Percentiles rank a stretch among this genome's conserved stretches.
These are phyloP conservation scores for Trifolium pratense DNA, from an alignment of 306 rosid species.

Conservation along the genomic window DNA sequence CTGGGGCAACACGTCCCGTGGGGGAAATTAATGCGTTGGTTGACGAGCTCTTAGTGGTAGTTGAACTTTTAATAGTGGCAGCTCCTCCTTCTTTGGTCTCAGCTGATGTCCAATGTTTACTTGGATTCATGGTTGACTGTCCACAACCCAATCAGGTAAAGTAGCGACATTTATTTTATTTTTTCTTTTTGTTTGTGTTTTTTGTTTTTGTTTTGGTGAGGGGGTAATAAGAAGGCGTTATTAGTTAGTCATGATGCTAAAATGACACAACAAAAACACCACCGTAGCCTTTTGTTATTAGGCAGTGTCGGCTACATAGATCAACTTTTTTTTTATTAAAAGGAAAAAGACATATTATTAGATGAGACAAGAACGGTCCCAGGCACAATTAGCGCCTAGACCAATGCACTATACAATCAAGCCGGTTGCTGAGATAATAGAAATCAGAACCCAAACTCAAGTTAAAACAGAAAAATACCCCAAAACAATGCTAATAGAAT, in stretches of 20 bases:
- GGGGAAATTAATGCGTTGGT: constrained; percentile 99
- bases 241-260: constrained; percentile 13
- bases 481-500: constrained; percentile 7
- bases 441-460: neutral
- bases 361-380: neutral
- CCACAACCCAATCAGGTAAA: constrained; percentile 97
- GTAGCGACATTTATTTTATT: constrained; percentile 21
- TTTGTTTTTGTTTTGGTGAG: neutral
- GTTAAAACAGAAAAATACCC: neutral
- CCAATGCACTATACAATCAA: constrained; percentile 2
- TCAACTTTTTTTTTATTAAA: neutral
- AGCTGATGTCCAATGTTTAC: constrained; percentile 81
- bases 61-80: constrained; percentile 91
- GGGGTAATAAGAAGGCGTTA: constrained; percentile 23
- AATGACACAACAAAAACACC: constrained; percentile 7
- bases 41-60: constrained; percentile 91
- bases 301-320: neutral
- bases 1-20: constrained; percentile 74
- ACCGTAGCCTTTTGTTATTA: neutral
- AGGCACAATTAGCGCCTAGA: neutral
- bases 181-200: neutral
- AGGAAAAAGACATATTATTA: neutral
- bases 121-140: constrained; percentile 96
- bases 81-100: constrained; percentile 83
- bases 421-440: constrained; percentile 1